phyloP scores from a whole-genome alignment of 2,329 filamentous ascomycete species.

The Clarireedia paspali region DNA sequence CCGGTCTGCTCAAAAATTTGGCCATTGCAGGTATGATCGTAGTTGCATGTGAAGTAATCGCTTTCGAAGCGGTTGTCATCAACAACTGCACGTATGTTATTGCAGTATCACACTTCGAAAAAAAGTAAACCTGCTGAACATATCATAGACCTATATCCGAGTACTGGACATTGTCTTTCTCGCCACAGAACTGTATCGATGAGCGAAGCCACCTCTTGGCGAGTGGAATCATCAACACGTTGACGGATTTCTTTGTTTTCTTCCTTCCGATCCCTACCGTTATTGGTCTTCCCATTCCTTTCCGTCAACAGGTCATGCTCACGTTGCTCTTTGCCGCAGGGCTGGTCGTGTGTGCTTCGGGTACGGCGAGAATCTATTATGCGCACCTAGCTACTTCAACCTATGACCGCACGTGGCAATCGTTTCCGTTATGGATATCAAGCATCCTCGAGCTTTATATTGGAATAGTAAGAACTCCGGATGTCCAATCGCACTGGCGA shows the following conservation, averaged over 20 bases:
- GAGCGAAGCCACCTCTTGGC: conserved; percentile 42
- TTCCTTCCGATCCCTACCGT: conserved; percentile 41
- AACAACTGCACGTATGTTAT: conserved; percentile 34
- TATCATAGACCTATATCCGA: conserved; percentile 29
- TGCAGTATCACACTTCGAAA: not conserved
- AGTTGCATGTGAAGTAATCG: conserved; percentile 25
- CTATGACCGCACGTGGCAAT: conserved; percentile 31
- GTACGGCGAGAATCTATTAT: conserved; percentile 31
- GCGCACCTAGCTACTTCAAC: conserved; percentile 23
- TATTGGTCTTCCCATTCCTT: conserved; percentile 36
- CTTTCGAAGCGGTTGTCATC: conserved; percentile 30
- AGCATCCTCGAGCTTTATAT: conserved; percentile 34
- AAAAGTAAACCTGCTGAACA: not conserved
- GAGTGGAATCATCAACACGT: conserved; percentile 50
- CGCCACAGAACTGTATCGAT: conserved; percentile 35
- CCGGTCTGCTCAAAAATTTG: conserved; percentile 26
- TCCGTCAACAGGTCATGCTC: conserved; percentile 39
- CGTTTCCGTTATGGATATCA: conserved; percentile 29
- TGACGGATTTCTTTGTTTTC: conserved; percentile 47
- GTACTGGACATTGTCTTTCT: conserved; percentile 31
- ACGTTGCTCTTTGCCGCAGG: conserved; percentile 41
- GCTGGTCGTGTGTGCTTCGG: conserved; percentile 35
- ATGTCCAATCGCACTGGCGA: not conserved
- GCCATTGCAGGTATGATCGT: conserved; percentile 28
- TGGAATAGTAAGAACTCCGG: conserved; percentile 32